Conservation (phyloP, 2,329 filamentous ascomycete genomes). For the Botrytis hyacinthi region DNA sequence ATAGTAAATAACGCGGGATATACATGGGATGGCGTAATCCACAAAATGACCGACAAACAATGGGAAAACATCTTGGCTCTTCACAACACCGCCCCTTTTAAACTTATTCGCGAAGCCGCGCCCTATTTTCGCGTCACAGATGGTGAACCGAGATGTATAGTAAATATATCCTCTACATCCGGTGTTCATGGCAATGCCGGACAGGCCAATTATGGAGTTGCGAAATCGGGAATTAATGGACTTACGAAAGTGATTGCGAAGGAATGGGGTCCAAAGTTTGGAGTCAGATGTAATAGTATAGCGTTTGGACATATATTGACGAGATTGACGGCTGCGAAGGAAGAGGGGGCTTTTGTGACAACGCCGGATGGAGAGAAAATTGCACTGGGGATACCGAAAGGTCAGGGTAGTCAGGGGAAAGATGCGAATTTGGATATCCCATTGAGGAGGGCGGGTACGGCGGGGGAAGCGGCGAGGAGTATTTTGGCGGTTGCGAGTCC, state of each 20-base stretch:
- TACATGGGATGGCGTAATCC: conserved; percentile 90
- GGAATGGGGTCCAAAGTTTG: conserved; percentile 83
- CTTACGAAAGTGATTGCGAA: conserved; percentile 89
- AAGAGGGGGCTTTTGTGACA: conserved; percentile 75
- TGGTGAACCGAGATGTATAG: conserved; percentile 71
- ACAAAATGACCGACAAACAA: conserved; percentile 90
- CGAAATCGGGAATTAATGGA: conserved; percentile 79
- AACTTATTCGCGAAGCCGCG: conserved; percentile 73
- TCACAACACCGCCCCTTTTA: conserved; percentile 84
- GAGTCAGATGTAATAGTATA: conserved; percentile 78
- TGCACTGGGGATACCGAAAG: conserved; percentile 69
- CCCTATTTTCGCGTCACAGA: conserved; percentile 88
- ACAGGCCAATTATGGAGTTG: conserved; percentile 85
- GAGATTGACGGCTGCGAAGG: conserved; percentile 78
- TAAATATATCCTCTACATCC: conserved; percentile 81
- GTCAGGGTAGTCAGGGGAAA: conserved; percentile 46
- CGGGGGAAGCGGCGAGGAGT: conserved; percentile 75
- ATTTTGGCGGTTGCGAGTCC: conserved; percentile 79
- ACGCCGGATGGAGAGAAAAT: conserved; percentile 75
- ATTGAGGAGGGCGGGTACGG: conserved; percentile 70
- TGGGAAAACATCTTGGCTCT: conserved; percentile 85
- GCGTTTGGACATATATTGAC: conserved; percentile 83
- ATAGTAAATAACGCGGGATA: conserved; percentile 91
- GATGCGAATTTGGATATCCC: conserved; percentile 68
- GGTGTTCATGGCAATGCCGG: conserved; percentile 85